Base-by-base conservation (phyloP, 495 filamentous ascomycete genomes). In the Neurospora sp. region DNA sequence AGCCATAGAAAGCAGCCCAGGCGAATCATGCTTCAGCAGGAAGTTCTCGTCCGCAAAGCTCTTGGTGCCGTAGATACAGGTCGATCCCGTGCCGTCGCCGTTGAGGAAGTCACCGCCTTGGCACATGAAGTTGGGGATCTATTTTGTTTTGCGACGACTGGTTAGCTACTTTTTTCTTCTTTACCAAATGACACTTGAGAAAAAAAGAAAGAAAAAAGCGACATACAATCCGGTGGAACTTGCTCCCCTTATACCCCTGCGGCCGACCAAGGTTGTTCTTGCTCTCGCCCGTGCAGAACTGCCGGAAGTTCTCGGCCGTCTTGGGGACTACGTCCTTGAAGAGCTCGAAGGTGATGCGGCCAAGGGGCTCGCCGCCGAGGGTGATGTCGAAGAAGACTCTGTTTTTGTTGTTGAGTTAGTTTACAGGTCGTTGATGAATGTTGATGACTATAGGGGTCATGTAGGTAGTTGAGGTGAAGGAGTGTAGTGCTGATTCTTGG, bases 91-190 rank as follows among this genome's bases (percentile, higher is more conserved):
- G 14, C 96, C 96, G 80, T 98, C 92, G 48, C 95, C 94, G 79
- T 97, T 92, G 72, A 98, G 81, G 83, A 99, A 98, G 82, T 99
- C 96, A 70, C 96, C 96, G 41, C 96, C 96, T 84, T 98, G 96
- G 76, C 83, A 86, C 94, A 99, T 98, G 82, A 98, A 98, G 76
- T 94, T 92, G 83, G 92, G 93, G 84, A 98, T 97, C 93, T 97
- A 8, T 2, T 31, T 35, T 5, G 39, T 35, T 7, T 62, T 41
- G 31, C 1, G 54, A 69, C 44, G 69, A 39, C 31, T 37, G 62
- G 69, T 75, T 72, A 38, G 41, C 23, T 7, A 37, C 35, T 7
- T 7, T 37, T 37, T 6, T 31, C 31, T 31, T 31, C 31, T 31
- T 31, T 31, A 31, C 31, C 31, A 31, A 31, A 31, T 31, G 31